Evolutionary conservation across 805 yeast genomes (phyloP), one percentile per base, ranked within the genome.

Genomic region (Vanderwaltozyma polyspora): DNA sequence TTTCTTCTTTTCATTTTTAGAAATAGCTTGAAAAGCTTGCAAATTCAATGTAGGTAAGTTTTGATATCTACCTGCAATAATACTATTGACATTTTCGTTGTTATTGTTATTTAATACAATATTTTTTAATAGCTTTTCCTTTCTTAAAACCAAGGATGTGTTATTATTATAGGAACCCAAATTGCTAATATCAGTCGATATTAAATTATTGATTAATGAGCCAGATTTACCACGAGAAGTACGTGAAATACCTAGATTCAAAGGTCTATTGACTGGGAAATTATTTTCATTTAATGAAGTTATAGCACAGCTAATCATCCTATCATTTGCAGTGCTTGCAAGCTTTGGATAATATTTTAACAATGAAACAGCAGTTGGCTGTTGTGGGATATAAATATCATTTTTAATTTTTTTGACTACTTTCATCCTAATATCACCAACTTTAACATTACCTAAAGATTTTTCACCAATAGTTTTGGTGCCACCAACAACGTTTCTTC

Each of bases 141-240:
- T 46, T 22, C 45, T 43, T 17, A 49, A 30, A 5, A 39, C 35
- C 15, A 52, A 31, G 3, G 53, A 55, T 44, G 72, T 63, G 1
- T 94, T 94, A 7, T 71, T 63, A 2, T 78, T 66, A 31, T 87
- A 61, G 10, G 82, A 70, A 6, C 86, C 96, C 8, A 80, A 76
- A 47, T 81, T 82, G 6, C 65, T 61, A 35, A 85, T 73, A 45
- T 57, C 62, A 55, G 64, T 76, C 14, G 46, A 40, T 19, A 35
- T 31, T 6, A 36, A 36, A 13, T 32, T 24, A 35, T 43, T 48
- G 28, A 37, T 35, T 6, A 43, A 38, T 22, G 35, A 23, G 5
- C 7, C n/a, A n/a, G 27, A 28, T 37, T 19, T 35, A 33, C 29
- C 31, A 13, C 31, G 32, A 8, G 32, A 24, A 5, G 22, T 33